These are phyloP conservation scores for Skeletonema menzelii DNA, from an alignment of 108 stramenopile genomes.

Conservation along the genomic window DNA sequence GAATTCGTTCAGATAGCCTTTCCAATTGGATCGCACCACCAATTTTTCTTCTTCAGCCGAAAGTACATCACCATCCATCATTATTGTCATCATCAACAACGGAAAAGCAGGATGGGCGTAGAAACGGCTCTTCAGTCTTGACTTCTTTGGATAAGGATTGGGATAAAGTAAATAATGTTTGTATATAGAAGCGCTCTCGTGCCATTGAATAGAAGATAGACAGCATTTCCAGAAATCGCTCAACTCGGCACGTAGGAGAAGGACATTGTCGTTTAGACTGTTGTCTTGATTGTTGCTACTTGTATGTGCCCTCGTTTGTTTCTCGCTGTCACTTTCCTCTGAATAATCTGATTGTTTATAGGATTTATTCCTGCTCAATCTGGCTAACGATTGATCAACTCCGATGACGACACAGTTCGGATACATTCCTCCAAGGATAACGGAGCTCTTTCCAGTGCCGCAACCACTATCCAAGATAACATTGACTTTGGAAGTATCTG, in stretches of 20 bases:
- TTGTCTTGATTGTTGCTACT: background rate
- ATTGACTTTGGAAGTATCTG: conserved; percentile 8
- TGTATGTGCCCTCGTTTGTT: background rate
- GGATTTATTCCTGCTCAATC: conserved; percentile 53
- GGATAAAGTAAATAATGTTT: conserved; percentile 88
- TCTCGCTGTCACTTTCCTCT: background rate
- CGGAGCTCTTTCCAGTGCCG: conserved; percentile 80
- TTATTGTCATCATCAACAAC: conserved; percentile 51
- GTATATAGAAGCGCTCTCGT: conserved; percentile 25
- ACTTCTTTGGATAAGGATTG: conserved; percentile 91
- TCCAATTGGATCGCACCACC: conserved; percentile 80
- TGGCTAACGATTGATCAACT: conserved; percentile 81
- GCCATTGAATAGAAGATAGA: conserved; percentile 19
- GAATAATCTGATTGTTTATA: conserved; percentile 5
- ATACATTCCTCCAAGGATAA: conserved; percentile 54
- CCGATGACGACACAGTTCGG: conserved; percentile 79
- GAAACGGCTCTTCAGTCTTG: conserved; percentile 69
- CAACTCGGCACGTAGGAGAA: conserved; percentile 87
- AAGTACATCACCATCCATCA: conserved; percentile 18
- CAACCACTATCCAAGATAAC: conserved; percentile 88
- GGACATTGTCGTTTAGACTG: conserved; percentile 36
- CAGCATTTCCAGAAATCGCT: conserved; percentile 84
- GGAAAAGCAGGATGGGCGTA: conserved; percentile 91
- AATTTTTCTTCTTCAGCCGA: conserved; percentile 29
- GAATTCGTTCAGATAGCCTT: conserved; percentile 78